Base-by-base conservation (phyloP, 768 basidiomycete genomes). In the Pisolithus tinctorius region DNA sequence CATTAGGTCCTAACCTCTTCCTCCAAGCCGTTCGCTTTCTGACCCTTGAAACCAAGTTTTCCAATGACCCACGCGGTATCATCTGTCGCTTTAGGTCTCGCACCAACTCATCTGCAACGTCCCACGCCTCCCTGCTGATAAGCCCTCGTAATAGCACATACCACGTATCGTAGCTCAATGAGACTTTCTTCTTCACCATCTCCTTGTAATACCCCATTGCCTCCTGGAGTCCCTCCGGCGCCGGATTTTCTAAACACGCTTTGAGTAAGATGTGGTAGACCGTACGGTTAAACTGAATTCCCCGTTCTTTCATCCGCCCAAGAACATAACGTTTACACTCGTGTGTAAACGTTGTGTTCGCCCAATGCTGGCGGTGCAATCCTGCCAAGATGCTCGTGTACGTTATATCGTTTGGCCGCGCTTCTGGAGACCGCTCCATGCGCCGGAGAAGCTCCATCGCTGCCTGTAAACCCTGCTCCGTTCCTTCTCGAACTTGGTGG, bases 301-400 rank as follows among this genome's bases (percentile, higher is more conserved):
- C 74, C 16, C 75, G 72, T 23, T 61, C 71, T 60, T 72, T 74
- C 84, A 92, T 90, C 58, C 76, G 73, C 47, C 65, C 65, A 42
- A 81, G 65, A 52, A 92, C 75, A 30, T 76, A 71, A 23, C 66
- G 63, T 51, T 70, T 74, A 58, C 75, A 77, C 54, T 76, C 71
- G 46, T 78, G 70, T 14, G 74, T 72, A 39, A 74, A 66, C 27
- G 68, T 58, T 5, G 71, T 56, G 23, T 78, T 64, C 49, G 79
- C 59, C 74, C 82, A 80, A 8, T 68, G 58, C 14, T 77, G 79
- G 27, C 83, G 78, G 62, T 88, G 79, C 56, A 94, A 73, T 4
- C 84, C 86, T 7, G 83, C 72, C 45, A 96, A 73, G 45, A 96
- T 72, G 2, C 82, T 74, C 0, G 92, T 93, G 68, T 93, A 98